phyloP scores from a whole-genome alignment of 768 basidiomycete species.

The Lactifluus piperatus region DNA sequence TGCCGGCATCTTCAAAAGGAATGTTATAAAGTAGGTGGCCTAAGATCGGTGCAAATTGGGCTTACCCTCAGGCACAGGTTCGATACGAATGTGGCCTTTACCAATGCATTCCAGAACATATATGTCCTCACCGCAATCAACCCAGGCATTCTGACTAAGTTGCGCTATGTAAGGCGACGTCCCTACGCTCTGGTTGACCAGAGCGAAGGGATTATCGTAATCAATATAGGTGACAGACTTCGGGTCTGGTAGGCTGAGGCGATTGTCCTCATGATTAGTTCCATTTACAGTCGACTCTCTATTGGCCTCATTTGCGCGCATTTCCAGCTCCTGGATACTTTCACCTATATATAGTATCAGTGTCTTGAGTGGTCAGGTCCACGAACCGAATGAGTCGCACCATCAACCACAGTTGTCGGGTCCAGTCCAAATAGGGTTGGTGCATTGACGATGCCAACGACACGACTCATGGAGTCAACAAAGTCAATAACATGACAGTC shows the following conservation, averaged over 20 bases:
- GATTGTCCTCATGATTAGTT: constrained; percentile 20
- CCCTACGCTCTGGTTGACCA: constrained; percentile 42
- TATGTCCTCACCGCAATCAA: constrained; percentile 60
- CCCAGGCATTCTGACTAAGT: constrained; percentile 64
- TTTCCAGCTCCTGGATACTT: constrained; percentile 40
- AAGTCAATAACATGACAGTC: constrained; percentile 90
- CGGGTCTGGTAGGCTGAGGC: constrained; percentile 39
- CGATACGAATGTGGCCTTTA: constrained; percentile 58
- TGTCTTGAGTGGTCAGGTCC: neutral
- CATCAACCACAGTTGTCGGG: constrained; percentile 58
- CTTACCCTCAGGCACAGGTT: constrained; percentile 26
- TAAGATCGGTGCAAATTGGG: neutral
- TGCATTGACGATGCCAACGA: constrained; percentile 63
- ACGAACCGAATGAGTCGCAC: constrained; percentile 28
- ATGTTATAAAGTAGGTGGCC: neutral
- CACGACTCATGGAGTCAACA: constrained; percentile 63
- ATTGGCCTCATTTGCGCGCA: constrained; percentile 27
- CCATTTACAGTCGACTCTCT: neutral
- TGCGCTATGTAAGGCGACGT: constrained; percentile 40
- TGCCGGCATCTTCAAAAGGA: constrained; percentile 19
- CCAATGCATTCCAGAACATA: constrained; percentile 73
- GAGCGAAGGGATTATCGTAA: constrained; percentile 62
- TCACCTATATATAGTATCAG: constrained; percentile 35
- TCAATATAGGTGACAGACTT: constrained; percentile 66
- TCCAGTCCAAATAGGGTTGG: constrained; percentile 85